Conservation (phyloP, 192 early-diverging fungal species). For the Podila minutissima region DNA sequence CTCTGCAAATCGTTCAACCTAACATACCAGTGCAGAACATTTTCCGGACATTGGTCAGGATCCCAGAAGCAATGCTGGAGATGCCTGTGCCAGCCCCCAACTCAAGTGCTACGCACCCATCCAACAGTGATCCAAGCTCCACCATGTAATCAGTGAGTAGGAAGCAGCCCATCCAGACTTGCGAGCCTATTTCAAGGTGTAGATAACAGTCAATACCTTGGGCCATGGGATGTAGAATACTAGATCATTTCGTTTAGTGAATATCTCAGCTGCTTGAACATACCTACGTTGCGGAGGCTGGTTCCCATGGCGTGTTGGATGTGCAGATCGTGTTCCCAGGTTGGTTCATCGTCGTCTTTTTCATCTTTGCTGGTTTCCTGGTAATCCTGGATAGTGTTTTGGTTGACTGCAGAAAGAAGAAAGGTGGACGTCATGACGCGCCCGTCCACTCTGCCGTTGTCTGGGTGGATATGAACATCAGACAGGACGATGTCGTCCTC, state of each 20-base stretch:
- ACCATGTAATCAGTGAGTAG: slow-evolving; percentile 31
- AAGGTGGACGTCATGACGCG: slow-evolving; percentile 13
- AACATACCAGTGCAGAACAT: slow-evolving; percentile 29
- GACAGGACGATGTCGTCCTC: slow-evolving; percentile 35
- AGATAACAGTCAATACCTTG: background rate
- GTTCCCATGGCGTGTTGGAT: slow-evolving; percentile 44
- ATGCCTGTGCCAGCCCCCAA: slow-evolving; percentile 41
- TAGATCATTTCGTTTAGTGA: background rate
- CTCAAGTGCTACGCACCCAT: slow-evolving; percentile 9
- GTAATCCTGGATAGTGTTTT: background rate
- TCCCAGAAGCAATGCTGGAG: slow-evolving; percentile 22
- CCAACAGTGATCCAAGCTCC: slow-evolving; percentile 3
- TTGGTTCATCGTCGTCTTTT: background rate
- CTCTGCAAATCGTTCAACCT: background rate
- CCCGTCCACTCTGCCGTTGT: slow-evolving; percentile 34
- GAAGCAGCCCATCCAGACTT: slow-evolving; percentile 50
- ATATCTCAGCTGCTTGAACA: background rate
- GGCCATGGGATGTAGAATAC: too few species aligned
- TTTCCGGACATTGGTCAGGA: background rate
- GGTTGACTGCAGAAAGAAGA: background rate
- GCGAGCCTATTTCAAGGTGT: slow-evolving; percentile 9
- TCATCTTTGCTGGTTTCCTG: background rate
- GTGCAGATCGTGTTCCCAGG: slow-evolving; percentile 26
- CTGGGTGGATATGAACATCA: slow-evolving; percentile 39
- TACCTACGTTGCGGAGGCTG: slow-evolving; percentile 27